These are phyloP conservation scores for Periconia sp. DNA, from an alignment of 2,329 filamentous ascomycete species.

Conservation along the genomic window DNA sequence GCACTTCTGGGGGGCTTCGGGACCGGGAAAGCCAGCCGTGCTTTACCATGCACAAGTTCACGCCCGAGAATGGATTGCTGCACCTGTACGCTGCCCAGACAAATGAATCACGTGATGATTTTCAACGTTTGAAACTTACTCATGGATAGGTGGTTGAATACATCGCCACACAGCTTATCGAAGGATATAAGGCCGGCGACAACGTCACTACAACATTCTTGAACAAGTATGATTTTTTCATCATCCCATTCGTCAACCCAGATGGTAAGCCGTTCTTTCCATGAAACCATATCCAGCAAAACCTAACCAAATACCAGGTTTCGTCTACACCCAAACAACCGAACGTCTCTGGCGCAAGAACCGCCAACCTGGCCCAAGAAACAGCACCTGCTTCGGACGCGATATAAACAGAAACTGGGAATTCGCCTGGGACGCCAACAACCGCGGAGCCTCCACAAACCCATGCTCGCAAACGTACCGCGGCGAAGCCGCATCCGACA, in stretches of 20 bases:
- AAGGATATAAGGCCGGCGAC: constrained; percentile 28
- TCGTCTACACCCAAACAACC: constrained; percentile 36
- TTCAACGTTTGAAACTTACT: no score
- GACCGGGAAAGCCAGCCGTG: constrained; percentile 35
- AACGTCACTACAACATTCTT: constrained; percentile 34
- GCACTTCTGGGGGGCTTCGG: constrained; percentile 34
- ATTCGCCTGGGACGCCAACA: constrained; percentile 29
- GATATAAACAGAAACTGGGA: constrained; percentile 41
- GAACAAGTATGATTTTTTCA: constrained; percentile 36
- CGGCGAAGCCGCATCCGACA: constrained; percentile 27
- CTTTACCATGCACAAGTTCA: constrained; percentile 36
- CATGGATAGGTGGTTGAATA: constrained; percentile 21
- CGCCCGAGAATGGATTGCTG: constrained; percentile 35
- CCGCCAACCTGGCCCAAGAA: constrained; percentile 32
- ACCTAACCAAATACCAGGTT: constrained; percentile 19
- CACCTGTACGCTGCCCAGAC: constrained; percentile 46
- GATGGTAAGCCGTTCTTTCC: constrained; percentile 21
- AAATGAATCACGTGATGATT: not conserved
- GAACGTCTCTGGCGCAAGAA: constrained; percentile 41
- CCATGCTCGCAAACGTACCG: constrained; percentile 35
- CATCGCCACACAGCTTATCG: constrained; percentile 27
- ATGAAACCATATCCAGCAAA: no score
- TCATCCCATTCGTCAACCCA: constrained; percentile 35
- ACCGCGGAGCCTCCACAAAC: constrained; percentile 29
- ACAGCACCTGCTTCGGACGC: constrained; percentile 32